phyloP scores from a whole-genome alignment of 2,329 filamentous ascomycete genomes.

The Bretziella fagacearum region DNA sequence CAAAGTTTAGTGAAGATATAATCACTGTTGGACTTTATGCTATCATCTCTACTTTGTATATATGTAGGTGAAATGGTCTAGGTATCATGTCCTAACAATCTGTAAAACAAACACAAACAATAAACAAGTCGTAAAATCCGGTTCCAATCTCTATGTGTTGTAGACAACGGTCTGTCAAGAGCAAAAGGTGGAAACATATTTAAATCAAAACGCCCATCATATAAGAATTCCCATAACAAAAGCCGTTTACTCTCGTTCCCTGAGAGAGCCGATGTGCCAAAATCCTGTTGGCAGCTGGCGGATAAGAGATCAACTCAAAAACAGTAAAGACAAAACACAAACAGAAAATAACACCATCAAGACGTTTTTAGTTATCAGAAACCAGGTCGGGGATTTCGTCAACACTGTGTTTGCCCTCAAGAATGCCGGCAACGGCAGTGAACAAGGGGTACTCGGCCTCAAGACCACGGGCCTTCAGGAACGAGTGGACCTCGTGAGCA shows the following conservation, averaged over 20 bases:
- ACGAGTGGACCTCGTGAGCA: conserved; percentile 77
- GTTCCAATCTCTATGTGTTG: conserved; percentile 1
- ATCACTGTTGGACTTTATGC: background rate
- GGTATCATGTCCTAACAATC: conserved; percentile 11
- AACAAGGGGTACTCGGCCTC: conserved; percentile 84
- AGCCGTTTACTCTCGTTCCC: conserved; percentile 12
- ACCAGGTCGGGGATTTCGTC: conserved; percentile 66
- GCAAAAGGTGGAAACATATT: too few species aligned
- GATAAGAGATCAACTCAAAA: conserved; percentile 7
- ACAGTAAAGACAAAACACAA: conserved; percentile 3
- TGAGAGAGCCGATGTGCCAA: conserved; percentile 12
- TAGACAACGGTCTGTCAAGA: background rate
- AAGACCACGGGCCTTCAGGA: conserved; percentile 59
- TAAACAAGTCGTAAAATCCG: conserved; percentile 3
- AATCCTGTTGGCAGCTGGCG: conserved; percentile 12
- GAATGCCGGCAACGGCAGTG: conserved; percentile 65
- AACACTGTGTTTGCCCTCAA: conserved; percentile 58
- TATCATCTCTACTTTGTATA: conserved; percentile 4
- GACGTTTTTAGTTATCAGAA: conserved; percentile 19
- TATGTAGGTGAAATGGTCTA: conserved; percentile 1
- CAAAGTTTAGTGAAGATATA: background rate
- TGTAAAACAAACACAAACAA: background rate
- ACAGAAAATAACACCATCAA: background rate
- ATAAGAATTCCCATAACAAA: conserved; percentile 9
- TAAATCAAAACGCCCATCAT: conserved; percentile 6